Base-by-base conservation (phyloP, 192 early-diverging fungal genomes). In the Backusella psychrophila region DNA sequence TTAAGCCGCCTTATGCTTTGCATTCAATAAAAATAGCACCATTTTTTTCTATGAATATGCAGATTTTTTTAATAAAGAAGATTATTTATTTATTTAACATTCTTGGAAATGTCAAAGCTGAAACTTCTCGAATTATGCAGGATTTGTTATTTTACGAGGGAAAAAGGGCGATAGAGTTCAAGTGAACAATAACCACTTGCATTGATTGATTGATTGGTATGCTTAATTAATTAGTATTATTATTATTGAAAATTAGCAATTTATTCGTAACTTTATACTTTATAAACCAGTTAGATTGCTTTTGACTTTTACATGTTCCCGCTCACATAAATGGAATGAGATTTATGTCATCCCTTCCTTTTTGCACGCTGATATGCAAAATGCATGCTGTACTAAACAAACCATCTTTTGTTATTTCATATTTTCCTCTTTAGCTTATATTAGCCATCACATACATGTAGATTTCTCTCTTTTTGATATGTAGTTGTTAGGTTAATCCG, bases 31-130 rank as follows among this genome's bases (percentile, higher is more conserved):
- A 63, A 63, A 63, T 23, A 63, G 26, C 23, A 29, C 56, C 56
- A 63, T 63, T 63, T 63, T 63, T 63, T 63, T 29, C 56, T 63
- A 63, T 63, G 56, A 63, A 63, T 63, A 63, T 63, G 56, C 56
- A 63, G 56, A 63, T 63, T 63, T 63, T 49, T 49, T 63, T 63
- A 63, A 63, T 63, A 63, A 63, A 63, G 56, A 63, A 63, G 23
- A 63, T 63, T 63, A 63, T 63, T 63, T 63, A 63, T 63, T 63
- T 63, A 63, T 63, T 63, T 63, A 63, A 29, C 56, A 63, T 63
- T 63, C 56, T 63, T 63, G 56, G 53, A 63, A 63, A 63, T 63
- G 56, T 63, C 56, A 63, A 63, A 63, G 56, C 56, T 63, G 56
- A 63, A 63, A 63, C 56, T 63, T 63, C 56, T 63, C 56, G 56